Percentiles rank a stretch among this genome's conserved stretches.
Evolutionary conservation across 2,329 filamentous ascomycete species (phyloP).

Genomic region (Clonostachys chloroleuca): DNA sequence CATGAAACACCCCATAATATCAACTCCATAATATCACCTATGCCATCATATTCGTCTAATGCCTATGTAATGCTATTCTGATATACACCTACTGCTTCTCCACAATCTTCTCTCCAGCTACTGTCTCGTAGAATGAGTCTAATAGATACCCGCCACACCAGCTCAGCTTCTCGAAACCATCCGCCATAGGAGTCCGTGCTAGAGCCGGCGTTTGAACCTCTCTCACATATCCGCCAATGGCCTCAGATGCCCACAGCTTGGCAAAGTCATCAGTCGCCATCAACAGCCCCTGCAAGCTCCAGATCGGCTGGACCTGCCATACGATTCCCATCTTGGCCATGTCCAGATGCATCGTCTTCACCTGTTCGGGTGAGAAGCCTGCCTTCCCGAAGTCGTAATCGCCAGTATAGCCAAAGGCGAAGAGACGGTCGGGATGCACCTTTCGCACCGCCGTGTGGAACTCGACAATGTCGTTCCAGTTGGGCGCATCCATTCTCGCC

Average conservation of each 20-base stretch:
- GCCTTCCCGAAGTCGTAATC: conserved; percentile 23
- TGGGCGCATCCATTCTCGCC: conserved; percentile 24
- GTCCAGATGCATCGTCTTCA: conserved; percentile 21
- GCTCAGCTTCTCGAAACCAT: conserved; percentile 27
- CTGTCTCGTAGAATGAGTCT: conserved; percentile 25
- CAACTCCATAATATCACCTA: too few species aligned
- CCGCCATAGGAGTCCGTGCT: conserved; percentile 11
- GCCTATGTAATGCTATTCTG: too few species aligned
- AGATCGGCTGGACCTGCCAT: conserved; percentile 35
- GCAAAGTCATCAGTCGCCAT: conserved; percentile 22
- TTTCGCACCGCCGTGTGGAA: conserved; percentile 26
- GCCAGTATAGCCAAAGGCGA: conserved; percentile 30
- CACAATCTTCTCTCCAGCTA: conserved; percentile 15
- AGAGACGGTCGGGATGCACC: conserved; percentile 25
- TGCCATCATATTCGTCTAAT: too few species aligned
- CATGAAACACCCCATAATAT: too few species aligned
- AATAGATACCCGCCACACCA: conserved; percentile 26
- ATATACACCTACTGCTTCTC: too few species aligned
- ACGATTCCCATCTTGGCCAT: conserved; percentile 27
- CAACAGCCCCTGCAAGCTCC: conserved; percentile 26
- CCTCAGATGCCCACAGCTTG: conserved; percentile 22
- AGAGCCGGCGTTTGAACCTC: conserved; percentile 13
- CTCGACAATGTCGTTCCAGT: conserved; percentile 25
- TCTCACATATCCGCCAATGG: conserved; percentile 25
- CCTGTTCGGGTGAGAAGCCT: conserved; percentile 20